Evolutionary conservation across 257 asterid species (phyloP), one percentile per base, ranked within the genome.

Genomic region (Primulina eburnea): DNA sequence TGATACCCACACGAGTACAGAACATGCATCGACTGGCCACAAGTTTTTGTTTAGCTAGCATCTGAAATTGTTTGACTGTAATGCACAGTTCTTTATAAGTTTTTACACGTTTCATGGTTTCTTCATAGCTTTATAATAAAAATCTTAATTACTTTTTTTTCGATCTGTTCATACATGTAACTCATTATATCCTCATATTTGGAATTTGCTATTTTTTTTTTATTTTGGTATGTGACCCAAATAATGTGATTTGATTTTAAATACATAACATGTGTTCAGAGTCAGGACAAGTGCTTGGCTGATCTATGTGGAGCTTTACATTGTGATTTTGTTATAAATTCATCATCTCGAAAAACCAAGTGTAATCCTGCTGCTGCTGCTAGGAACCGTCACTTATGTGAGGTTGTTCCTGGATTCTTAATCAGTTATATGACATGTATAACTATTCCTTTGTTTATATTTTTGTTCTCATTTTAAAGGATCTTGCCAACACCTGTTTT

Each of bases 331-430:
- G 76, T 81, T 79, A 73, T 80, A 64, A 85, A 76, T 62, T 55
- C 87, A 47, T 82, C 80, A 75, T 74, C 89, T 76, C 85, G 74
- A 73, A 88, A 88, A 82, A 72, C 86, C 80, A 92, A 90, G 86
- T 92, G 98, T 68, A 90, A 90, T 80, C 97, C 98, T 60, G 92
- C 97, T 38, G 92, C 98, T 60, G 84, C 92, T 70, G 83, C 90
- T n/a, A 83, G 76, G 80, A 92, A 92, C 71, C 92, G 77, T 65
- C 96, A 90, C 76, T 80, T 92, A 68, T 92, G 98, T 73, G 98
- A 90, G 96, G 98, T 92, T 73, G 75, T 56, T 75, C 71, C 38
- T 43, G 38, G 26, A 12, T 79, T 65, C 47, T 28, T 71, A 32
- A 33, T 69, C 50, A 63, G 34, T 65, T 5, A 50, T 55, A 21